Conservation (phyloP, 257 asterid species). For the Salvia hispanica region DNA sequence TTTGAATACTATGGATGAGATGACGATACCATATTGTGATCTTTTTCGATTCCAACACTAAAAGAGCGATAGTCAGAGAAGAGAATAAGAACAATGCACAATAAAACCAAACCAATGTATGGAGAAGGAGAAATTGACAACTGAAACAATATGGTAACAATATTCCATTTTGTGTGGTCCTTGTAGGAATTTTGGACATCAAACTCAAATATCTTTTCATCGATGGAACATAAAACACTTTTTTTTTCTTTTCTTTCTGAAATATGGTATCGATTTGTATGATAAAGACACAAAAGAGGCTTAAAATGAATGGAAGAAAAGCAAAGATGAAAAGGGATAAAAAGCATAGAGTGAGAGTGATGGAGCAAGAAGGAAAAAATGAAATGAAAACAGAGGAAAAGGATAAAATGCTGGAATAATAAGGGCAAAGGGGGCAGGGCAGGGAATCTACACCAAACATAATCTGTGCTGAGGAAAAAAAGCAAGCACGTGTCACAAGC, state of each 20-base stretch:
- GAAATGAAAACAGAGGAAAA: constrained; percentile 21
- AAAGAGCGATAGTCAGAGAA: neutral
- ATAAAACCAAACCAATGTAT: neutral
- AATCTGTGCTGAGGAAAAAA: constrained; percentile 2
- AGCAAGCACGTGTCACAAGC: constrained; percentile 39
- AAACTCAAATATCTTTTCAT: neutral
- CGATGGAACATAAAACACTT: constrained; percentile 1
- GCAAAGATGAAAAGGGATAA: neutral
- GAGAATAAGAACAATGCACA: neutral
- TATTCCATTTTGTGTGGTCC: constrained; percentile 19
- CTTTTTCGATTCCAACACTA: neutral
- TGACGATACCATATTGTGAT: neutral
- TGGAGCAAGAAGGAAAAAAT: constrained; percentile 26
- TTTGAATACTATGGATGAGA: neutral
- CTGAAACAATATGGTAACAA: neutral
- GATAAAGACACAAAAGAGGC: constrained; percentile 27
- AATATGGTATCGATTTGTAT: constrained; percentile 32
- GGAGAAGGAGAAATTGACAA: constrained; percentile 28
- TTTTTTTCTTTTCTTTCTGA: constrained; percentile 22
- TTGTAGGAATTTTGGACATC: constrained; percentile 31
- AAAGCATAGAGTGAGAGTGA: constrained; percentile 37
- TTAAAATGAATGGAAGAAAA: constrained; percentile 19
- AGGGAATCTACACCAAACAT: constrained; percentile 34
- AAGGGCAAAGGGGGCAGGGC: constrained; percentile 26
- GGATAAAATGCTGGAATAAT: constrained; percentile 46